Evolutionary conservation across 2,329 filamentous ascomycete genomes (phyloP).

Genomic region (Alternaria arbusti): DNA sequence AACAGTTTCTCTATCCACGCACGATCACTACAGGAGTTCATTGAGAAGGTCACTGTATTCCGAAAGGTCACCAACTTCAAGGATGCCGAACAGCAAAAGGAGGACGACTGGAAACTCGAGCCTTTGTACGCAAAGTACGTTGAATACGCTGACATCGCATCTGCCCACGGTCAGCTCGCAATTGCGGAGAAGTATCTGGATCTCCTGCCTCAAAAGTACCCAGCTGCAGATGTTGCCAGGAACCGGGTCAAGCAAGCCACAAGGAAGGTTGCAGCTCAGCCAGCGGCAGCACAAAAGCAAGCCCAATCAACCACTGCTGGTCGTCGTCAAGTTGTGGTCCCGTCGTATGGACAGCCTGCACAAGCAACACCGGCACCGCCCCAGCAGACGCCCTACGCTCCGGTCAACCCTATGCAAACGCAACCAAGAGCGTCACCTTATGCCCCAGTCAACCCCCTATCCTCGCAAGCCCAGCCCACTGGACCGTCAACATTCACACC

Average conservation of each 20-base stretch:
- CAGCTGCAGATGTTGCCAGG: slow-evolving; percentile 84
- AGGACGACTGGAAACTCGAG: slow-evolving; percentile 85
- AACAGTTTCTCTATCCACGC: slow-evolving; percentile 93
- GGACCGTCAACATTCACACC: slow-evolving; percentile 23
- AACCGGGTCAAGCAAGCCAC: slow-evolving; percentile 86
- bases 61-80: slow-evolving; percentile 90
- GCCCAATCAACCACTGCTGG: slow-evolving; percentile 45
- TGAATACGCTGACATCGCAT: slow-evolving; percentile 95
- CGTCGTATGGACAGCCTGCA: slow-evolving; percentile 35
- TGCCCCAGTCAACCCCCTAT: slow-evolving; percentile 36
- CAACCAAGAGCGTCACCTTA: slow-evolving; percentile 33
- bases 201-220: slow-evolving; percentile 81
- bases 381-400: slow-evolving; percentile 31
- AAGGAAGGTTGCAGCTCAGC: slow-evolving; percentile 62
- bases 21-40: slow-evolving; percentile 85
- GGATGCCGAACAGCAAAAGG: slow-evolving; percentile 74
- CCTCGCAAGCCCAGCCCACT: slow-evolving; percentile 35
- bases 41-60: slow-evolving; percentile 98
- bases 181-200: slow-evolving; percentile 91
- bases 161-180: slow-evolving; percentile 83
- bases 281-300: slow-evolving; percentile 49
- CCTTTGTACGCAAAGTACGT: slow-evolving; percentile 92
- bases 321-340: slow-evolving; percentile 45
- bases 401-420: slow-evolving; percentile 37
- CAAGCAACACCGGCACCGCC: slow-evolving; percentile 24